These are phyloP conservation scores for Verruconis gallopava DNA, from an alignment of 2,329 filamentous ascomycete species.

Conservation along the genomic window DNA sequence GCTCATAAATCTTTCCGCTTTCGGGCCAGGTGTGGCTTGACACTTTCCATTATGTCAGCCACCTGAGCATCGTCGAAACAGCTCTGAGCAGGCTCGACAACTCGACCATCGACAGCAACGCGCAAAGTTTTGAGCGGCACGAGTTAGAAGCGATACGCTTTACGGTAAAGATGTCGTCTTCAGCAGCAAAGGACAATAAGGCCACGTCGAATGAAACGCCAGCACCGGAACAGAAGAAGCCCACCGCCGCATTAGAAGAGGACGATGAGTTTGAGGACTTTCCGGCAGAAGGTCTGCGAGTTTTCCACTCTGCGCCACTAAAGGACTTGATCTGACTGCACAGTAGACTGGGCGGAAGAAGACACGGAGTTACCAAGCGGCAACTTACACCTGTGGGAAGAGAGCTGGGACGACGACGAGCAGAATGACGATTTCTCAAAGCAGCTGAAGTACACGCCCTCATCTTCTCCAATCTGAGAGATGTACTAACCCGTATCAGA, in stretches of 20 bases:
- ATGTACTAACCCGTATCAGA: constrained; percentile 33
- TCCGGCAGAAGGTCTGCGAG: constrained; percentile 67
- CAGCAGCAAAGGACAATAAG: constrained; percentile 24
- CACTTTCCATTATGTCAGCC: too few species aligned
- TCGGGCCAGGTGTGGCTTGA: too few species aligned
- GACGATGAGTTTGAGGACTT: constrained; percentile 99
- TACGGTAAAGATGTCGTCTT: constrained; percentile 12
- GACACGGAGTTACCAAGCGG: constrained; percentile 71
- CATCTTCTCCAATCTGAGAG: background rate
- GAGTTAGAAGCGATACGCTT: too few species aligned
- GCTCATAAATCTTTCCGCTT: too few species aligned
- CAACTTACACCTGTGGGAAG: constrained; percentile 88
- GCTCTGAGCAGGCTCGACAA: too few species aligned
- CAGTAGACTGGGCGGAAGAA: constrained; percentile 72
- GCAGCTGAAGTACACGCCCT: constrained; percentile 68
- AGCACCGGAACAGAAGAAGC: constrained; percentile 45
- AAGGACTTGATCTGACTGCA: constrained; percentile 14
- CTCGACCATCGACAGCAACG: too few species aligned
- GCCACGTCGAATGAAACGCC: constrained; percentile 23
- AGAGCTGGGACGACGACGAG: constrained; percentile 99
- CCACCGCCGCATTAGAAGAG: constrained; percentile 63
- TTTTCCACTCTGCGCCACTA: too few species aligned
- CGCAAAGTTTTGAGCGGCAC: too few species aligned
- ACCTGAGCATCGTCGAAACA: too few species aligned
- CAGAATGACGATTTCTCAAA: constrained; percentile 91